phyloP scores from a whole-genome alignment of 148 eudicot genomes.

The Euryodendron excelsum region DNA sequence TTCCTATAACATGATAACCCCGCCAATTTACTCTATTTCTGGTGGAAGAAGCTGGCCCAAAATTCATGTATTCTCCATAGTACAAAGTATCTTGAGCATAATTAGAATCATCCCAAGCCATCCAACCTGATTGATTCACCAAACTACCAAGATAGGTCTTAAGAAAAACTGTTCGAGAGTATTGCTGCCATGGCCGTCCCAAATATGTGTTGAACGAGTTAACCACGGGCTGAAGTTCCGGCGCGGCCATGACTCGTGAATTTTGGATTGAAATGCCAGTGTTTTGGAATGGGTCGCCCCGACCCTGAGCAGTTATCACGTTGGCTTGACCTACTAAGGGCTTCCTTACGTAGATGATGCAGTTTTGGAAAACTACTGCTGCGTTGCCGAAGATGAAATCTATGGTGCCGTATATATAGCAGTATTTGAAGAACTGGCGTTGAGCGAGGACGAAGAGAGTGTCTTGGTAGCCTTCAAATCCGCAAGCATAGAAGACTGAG shows the following conservation, averaged over 20 bases:
- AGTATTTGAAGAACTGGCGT: slow-evolving; percentile 23
- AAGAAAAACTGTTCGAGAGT: slow-evolving; percentile 20
- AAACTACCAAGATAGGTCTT: slow-evolving; percentile 18
- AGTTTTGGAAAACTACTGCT: slow-evolving; percentile 27
- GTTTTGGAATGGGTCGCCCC: slow-evolving; percentile 40
- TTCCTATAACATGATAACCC: slow-evolving; percentile 24
- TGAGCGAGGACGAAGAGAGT: slow-evolving; percentile 21
- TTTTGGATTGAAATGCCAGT: slow-evolving; percentile 44
- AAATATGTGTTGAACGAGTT: slow-evolving; percentile 9
- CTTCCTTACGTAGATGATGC: slow-evolving; percentile 33
- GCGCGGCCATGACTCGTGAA: slow-evolving; percentile 26
- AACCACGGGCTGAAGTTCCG: slow-evolving; percentile 1
- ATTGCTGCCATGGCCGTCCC: slow-evolving; percentile 30
- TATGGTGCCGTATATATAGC: slow-evolving; percentile 20
- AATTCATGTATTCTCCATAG: slow-evolving; percentile 37
- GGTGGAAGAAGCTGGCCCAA: slow-evolving; percentile 33
- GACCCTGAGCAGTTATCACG: slow-evolving; percentile 45
- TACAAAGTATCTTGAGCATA: slow-evolving; percentile 27
- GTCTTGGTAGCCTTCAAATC: slow-evolving; percentile 27
- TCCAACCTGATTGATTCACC: slow-evolving; percentile 32
- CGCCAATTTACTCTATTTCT: slow-evolving; percentile 33
- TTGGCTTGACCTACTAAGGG: slow-evolving; percentile 36
- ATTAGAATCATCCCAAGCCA: slow-evolving; percentile 18
- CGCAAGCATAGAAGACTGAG: slow-evolving; percentile 19
- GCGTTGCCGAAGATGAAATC: slow-evolving; percentile 28